Base-by-base conservation (phyloP, 805 yeast species). In the Lipomyces anomalus region DNA sequence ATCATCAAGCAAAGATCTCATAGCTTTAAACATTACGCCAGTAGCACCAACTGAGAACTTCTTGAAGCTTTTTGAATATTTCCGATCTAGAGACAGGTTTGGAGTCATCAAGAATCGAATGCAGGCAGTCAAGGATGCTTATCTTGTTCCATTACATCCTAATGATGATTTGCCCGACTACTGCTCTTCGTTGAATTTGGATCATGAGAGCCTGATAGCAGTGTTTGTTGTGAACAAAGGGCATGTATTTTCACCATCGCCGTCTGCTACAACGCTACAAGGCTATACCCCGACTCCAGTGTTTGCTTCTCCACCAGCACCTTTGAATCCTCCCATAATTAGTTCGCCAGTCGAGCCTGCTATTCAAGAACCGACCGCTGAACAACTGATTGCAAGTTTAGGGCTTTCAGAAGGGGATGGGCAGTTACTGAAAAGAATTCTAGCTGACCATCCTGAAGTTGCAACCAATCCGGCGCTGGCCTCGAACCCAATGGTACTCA, bases 51-150 rank as follows among this genome's bases (percentile, higher is more conserved):
- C 18, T 18, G 37, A 44, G 9, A 55, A 53, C 22, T 70, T 62
- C 58, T 50, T 57, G 23, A 61, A 63, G 35, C 58, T 74, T 28
- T 70, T 64, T 61, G 67, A 70, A 16, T 78, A 79, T 58, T 74
- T 79, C 55, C 57, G 63, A 33, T 57, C 63, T 4, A 64, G 74
- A 23, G 56, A 61, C 23, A 76, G 76, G 58, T 77, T 74, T 41
- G 89, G 87, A 1, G 87, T 81, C 16, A 66, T 82, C 37, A 72
- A 75, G 9, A 68, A 67, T 17, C 67, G 68, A 42, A 75, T 77
- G 0, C 50, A 61, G 6, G 68, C 70, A 53, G 80, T 79, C 33
- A 81, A 80, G 56, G 89, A 82, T 61, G 73, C 82, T 6, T 82
- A 82, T 59, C 51, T 82, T 43, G 61, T 80, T 23, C 72, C 80